A percentile compares a stretch with the other conserved stretches of the same genome.
Conservation (phyloP, 1,284 basidiomycete genomes). For the Tranzscheliella williamsii region DNA sequence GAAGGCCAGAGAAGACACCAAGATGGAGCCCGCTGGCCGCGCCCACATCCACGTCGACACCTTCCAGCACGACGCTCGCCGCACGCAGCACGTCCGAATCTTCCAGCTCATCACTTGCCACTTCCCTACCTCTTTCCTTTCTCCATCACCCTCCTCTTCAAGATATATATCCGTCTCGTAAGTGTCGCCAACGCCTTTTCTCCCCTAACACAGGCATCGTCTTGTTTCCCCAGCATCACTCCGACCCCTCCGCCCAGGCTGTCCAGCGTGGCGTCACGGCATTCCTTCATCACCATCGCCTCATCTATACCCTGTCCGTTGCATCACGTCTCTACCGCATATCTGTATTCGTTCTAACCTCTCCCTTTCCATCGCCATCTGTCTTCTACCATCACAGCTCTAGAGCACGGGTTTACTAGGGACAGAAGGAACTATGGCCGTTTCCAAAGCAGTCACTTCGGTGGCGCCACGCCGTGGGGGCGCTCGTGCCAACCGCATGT, state of each 20-base stretch:
- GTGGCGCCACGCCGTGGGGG: constrained; percentile 33
- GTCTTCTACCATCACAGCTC: not conserved
- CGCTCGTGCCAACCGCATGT: constrained; percentile 30
- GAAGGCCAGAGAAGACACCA: no score
- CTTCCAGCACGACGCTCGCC: no score
- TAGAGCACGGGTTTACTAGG: not conserved
- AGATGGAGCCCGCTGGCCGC: no score
- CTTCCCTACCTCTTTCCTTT: constrained; percentile 1
- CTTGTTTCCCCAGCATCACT: no score
- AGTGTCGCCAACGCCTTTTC: not conserved
- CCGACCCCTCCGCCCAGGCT: no score
- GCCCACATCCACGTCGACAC: not conserved
- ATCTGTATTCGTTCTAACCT: not conserved
- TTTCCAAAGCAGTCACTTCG: constrained; percentile 27
- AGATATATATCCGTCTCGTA: constrained; percentile 1
- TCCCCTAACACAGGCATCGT: no score
- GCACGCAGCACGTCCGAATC: not conserved
- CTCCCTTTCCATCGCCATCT: not conserved
- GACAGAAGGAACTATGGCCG: constrained; percentile 17
- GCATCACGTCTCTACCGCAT: no score
- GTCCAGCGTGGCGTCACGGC: no score
- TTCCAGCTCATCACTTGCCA: not conserved
- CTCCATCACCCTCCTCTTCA: not conserved
- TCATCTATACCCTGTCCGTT: not conserved
- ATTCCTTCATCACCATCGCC: not conserved